Evolutionary conservation across 2,329 filamentous ascomycete species (phyloP).

Genomic region (Beauveria brongniartii): DNA sequence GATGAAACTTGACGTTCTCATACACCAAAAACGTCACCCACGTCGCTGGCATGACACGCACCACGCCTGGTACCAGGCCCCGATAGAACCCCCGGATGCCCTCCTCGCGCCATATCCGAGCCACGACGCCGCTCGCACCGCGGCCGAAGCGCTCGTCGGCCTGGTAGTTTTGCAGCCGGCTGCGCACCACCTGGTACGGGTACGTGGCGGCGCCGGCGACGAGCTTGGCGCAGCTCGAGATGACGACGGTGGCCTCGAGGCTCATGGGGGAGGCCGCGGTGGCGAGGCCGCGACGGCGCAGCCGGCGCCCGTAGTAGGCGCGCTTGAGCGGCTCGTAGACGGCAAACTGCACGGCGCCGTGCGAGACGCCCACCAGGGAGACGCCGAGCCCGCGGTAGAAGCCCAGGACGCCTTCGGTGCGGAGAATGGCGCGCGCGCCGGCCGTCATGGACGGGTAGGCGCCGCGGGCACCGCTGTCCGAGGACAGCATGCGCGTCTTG

Average conservation of each 20-base stretch:
- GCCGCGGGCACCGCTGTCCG: conserved; percentile 62
- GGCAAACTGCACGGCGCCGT: conserved; percentile 92
- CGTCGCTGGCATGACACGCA: conserved; percentile 86
- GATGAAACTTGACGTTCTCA: conserved; percentile 77
- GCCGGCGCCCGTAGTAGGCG: conserved; percentile 43
- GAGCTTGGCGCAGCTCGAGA: conserved; percentile 76
- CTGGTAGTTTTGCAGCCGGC: conserved; percentile 82
- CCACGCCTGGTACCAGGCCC: conserved; percentile 78
- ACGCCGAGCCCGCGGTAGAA: conserved; percentile 85
- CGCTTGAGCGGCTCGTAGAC: conserved; percentile 71
- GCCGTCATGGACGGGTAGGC: conserved; percentile 74
- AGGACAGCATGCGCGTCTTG: conserved; percentile 94
- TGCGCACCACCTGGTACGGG: conserved; percentile 87
- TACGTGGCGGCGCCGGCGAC: conserved; percentile 87
- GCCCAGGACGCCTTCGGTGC: conserved; percentile 64
- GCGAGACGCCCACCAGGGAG: conserved; percentile 76
- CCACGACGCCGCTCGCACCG: conserved; percentile 60
- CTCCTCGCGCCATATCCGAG: conserved; percentile 70
- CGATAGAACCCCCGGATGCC: conserved; percentile 83
- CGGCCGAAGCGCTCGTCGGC: conserved; percentile 66
- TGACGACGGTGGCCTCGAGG: conserved; percentile 69
- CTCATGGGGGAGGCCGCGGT: conserved; percentile 34
- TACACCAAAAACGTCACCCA: conserved; percentile 97
- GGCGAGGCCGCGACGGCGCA: conserved; percentile 14
- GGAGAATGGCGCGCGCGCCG: conserved; percentile 59